Evolutionary conservation across 257 asterid species (phyloP).

Genomic region (Asclepias syriaca): DNA sequence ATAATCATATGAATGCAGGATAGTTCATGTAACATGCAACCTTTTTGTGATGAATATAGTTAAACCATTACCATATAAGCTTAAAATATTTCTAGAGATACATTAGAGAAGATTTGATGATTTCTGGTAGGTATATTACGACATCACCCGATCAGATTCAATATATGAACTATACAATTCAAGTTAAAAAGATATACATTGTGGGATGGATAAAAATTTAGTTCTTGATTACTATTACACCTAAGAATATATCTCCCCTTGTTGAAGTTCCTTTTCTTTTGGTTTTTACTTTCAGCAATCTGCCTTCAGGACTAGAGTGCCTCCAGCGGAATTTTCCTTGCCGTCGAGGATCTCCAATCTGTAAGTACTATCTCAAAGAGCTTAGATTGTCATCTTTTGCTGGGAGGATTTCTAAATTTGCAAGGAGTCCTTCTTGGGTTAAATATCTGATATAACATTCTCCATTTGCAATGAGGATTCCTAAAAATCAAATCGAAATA

Average conservation of each 20-base stretch:
- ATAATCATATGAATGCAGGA: neutral
- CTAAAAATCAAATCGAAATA: neutral
- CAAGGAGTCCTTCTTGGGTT: neutral
- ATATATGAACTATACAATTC: neutral
- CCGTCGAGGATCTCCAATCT: conserved; percentile 42
- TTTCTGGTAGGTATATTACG: neutral
- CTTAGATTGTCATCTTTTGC: neutral
- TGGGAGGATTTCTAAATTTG: neutral
- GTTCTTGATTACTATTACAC: neutral
- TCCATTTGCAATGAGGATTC: neutral
- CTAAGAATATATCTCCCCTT: conserved; percentile 4
- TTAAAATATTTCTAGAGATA: neutral
- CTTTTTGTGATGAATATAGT: neutral
- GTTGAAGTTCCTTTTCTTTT: conserved; percentile 5
- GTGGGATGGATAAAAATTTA: neutral
- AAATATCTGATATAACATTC: neutral
- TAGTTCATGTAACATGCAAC: neutral
- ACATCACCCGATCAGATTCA: neutral
- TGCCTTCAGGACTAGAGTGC: conserved; percentile 57
- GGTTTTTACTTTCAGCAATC: conserved; percentile 24
- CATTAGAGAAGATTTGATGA: neutral
- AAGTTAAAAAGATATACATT: neutral
- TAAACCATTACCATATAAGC: neutral
- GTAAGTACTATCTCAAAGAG: conserved; percentile 31
- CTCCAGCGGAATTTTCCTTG: conserved; percentile 72